Percentiles rank a stretch among this genome's conserved stretches.
Evolutionary conservation across 257 asterid species (phyloP).

Genomic region (Penstemon davidsonii): DNA sequence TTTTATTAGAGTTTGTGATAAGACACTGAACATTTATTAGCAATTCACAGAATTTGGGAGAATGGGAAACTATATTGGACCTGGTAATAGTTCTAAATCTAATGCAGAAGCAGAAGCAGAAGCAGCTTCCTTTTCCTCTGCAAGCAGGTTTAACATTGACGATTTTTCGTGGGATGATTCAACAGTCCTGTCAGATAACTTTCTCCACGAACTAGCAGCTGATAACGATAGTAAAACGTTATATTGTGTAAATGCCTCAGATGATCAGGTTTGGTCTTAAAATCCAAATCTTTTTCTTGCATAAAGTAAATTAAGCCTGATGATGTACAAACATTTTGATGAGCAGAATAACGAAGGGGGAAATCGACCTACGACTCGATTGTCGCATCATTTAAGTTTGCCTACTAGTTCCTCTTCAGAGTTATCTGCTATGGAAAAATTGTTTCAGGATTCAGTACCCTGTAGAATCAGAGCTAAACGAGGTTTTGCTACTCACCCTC

Average conservation of each 20-base stretch:
- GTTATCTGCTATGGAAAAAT: constrained; percentile 49
- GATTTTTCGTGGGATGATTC: constrained; percentile 58
- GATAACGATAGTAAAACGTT: constrained; percentile 37
- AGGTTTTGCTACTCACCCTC: constrained; percentile 89
- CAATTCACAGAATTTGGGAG: constrained; percentile 51
- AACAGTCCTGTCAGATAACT: constrained; percentile 45
- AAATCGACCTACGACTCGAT: constrained; percentile 32
- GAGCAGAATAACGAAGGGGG: constrained; percentile 50
- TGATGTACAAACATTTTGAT: constrained; percentile 10
- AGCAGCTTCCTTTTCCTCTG: constrained; percentile 40
- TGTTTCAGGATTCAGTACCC: constrained; percentile 71
- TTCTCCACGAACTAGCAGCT: constrained; percentile 37
- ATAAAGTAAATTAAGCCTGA: constrained; percentile 2
- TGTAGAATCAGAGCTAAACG: constrained; percentile 78
- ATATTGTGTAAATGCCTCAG: constrained; percentile 25
- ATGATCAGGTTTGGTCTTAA: constrained; percentile 33
- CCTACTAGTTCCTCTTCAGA: constrained; percentile 48
- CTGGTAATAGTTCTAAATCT: constrained; percentile 30
- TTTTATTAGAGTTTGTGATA: constrained; percentile 15
- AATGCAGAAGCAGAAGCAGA: constrained; percentile 36
- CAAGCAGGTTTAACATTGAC: constrained; percentile 35
- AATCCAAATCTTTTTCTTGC: not conserved
- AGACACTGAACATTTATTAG: constrained; percentile 29
- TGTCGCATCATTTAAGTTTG: constrained; percentile 80
- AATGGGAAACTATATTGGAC: constrained; percentile 40